Evolutionary conservation across 768 basidiomycete genomes (phyloP), one percentile per base, ranked within the genome.

Genomic region (Lentinula edodes): DNA sequence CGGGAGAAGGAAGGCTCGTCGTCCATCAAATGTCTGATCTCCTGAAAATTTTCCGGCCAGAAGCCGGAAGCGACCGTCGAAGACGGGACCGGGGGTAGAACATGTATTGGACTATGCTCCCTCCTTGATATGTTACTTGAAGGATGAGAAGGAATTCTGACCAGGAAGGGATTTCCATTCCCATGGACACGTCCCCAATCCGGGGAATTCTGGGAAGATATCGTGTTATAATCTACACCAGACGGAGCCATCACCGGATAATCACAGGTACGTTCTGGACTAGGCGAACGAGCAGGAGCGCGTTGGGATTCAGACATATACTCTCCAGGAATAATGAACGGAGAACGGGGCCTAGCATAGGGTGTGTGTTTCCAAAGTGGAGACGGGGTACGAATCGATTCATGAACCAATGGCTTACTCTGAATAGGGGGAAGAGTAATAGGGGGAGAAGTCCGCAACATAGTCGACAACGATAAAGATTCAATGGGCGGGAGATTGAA

Each of bases 21-120:
- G 2, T 65, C 64, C 60, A 71, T 67, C 38, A 76, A 57, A 57
- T 75, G 72, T 48, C 67, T 67, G 63, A 77, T 71, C 64, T 78
- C 76, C 61, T 75, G 74, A 32, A 70, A 71, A 20, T 73, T 70
- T 61, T 66, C 73, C 6, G 74, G 75, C 75, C 75, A 76, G 58
- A 72, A 61, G 54, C 54, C 71, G 64, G 61, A 65, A 57, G 57
- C 69, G 58, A 15, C 41, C 20, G 58, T 50, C 32, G 43, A 18
- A 20, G 55, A n/a, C 13, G 48, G 32, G 18, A 59, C 58, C 45
- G 58, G 32, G 32, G 58, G 46, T 8, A 50, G 58, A 36, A 50
- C 58, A 50, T 39, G 58, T 15, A 46, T 6, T 2, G 41, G 13
- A 43, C 46, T 20, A 9, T 45, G 28, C 28, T 28, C 28, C 3